phyloP scores from a whole-genome alignment of 1,284 basidiomycete species.

The Marasmius fiardii region DNA sequence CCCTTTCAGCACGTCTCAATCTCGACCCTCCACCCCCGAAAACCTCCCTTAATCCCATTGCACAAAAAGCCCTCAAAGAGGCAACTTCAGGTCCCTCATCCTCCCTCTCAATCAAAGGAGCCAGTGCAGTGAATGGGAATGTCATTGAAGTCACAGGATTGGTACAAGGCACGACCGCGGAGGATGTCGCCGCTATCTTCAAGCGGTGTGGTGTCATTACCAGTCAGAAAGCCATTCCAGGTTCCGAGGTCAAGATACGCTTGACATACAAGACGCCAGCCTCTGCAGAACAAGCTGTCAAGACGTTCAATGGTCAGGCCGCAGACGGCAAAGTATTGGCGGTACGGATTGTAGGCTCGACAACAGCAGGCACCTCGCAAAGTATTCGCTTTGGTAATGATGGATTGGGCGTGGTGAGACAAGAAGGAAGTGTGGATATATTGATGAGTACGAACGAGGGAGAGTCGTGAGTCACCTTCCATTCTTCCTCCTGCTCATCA shows the following conservation, averaged over 20 bases:
- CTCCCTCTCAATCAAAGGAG: constrained; percentile 71
- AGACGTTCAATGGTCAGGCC: constrained; percentile 74
- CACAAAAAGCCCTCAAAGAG: constrained; percentile 54
- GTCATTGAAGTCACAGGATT: constrained; percentile 77
- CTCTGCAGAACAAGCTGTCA: constrained; percentile 65
- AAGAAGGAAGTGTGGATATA: constrained; percentile 66
- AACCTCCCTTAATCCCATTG: constrained; percentile 41
- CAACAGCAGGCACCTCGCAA: constrained; percentile 44
- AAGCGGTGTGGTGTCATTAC: constrained; percentile 72
- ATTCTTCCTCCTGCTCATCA: constrained; percentile 4
- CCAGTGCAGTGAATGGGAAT: constrained; percentile 54
- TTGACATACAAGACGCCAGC: constrained; percentile 68
- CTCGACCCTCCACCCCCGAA: constrained; percentile 36
- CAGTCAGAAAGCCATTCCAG: constrained; percentile 43
- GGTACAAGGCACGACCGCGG: constrained; percentile 75
- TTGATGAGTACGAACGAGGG: constrained; percentile 51
- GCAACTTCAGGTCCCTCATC: constrained; percentile 34
- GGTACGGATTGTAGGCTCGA: constrained; percentile 62
- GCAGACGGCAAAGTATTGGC: constrained; percentile 77
- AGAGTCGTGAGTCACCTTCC: constrained; percentile 52
- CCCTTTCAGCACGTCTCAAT: constrained; percentile 60
- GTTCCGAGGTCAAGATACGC: constrained; percentile 59
- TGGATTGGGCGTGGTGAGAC: constrained; percentile 54
- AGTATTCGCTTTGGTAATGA: constrained; percentile 53
- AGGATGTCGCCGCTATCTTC: constrained; percentile 86